Conservation (phyloP, 345 rosid genomes). For the Mallotus nudiflorus region DNA sequence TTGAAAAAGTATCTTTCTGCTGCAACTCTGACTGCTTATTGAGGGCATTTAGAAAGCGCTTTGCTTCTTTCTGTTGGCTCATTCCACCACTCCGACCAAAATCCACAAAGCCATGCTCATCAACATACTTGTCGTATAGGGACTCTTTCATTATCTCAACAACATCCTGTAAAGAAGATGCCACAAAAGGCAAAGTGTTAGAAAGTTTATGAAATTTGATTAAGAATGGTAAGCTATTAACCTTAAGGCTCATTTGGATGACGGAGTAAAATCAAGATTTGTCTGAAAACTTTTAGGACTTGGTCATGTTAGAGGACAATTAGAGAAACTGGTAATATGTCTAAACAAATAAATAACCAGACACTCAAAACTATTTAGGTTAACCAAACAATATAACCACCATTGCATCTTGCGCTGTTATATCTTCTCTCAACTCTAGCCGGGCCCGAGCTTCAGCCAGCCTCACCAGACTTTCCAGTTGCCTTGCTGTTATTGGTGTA, state of each 20-base stretch:
- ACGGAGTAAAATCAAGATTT: not conserved
- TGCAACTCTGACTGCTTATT: constrained; percentile 84
- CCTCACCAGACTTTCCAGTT: constrained; percentile 91
- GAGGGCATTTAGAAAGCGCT: constrained; percentile 84
- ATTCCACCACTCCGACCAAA: constrained; percentile 92
- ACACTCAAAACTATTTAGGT: not conserved
- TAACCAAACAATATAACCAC: constrained; percentile 33
- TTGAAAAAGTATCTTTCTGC: constrained; percentile 82
- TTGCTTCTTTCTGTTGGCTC: constrained; percentile 98
- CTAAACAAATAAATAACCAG: not conserved
- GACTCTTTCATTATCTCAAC: constrained; percentile 98
- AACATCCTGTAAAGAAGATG: constrained; percentile 64
- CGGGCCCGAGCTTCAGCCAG: constrained; percentile 94
- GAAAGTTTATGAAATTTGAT: not conserved
- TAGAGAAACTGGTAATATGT: not conserved
- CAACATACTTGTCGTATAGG: constrained; percentile 81
- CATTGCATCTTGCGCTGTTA: constrained; percentile 85
- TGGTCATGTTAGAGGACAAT: not conserved
- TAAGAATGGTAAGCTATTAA: not conserved
- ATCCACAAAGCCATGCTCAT: constrained; percentile 91
- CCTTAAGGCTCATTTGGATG: constrained; percentile 1
- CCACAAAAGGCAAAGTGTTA: not conserved
- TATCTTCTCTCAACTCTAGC: constrained; percentile 87
- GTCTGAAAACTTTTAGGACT: not conserved
- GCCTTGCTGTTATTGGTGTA: constrained; percentile 97